phyloP scores from a whole-genome alignment of 148 eudicot species.

The Euryodendron excelsum region DNA sequence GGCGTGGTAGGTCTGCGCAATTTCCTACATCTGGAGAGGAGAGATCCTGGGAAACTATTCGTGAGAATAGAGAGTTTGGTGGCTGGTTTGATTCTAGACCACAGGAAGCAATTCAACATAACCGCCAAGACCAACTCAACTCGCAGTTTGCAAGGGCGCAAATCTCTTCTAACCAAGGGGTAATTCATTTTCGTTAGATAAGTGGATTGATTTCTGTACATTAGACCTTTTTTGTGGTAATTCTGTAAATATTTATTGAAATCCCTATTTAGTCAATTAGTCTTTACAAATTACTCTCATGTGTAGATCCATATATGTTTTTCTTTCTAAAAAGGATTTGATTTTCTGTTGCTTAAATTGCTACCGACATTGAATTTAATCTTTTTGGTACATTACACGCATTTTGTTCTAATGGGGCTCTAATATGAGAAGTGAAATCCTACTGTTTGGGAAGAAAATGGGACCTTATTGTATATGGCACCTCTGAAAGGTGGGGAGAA shows the following conservation, averaged over 20 bases:
- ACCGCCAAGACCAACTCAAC: slow-evolving; percentile 52
- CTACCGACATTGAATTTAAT: neutral
- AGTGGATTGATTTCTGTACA: neutral
- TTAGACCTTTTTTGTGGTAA: too few species aligned
- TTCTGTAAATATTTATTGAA: too few species aligned
- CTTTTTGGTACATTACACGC: too few species aligned
- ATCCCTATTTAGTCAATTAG: neutral
- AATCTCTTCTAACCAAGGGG: slow-evolving; percentile 59
- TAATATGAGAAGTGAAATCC: neutral
- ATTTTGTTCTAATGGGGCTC: neutral
- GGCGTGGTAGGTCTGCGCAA: slow-evolving; percentile 81
- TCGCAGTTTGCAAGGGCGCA: slow-evolving; percentile 60
- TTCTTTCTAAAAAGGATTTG: too few species aligned
- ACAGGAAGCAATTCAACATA: slow-evolving; percentile 44
- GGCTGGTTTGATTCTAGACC: slow-evolving; percentile 38
- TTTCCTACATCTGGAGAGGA: slow-evolving; percentile 60
- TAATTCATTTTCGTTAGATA: slow-evolving; percentile 19
- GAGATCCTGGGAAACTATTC: slow-evolving; percentile 75
- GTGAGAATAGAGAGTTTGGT: slow-evolving; percentile 50
- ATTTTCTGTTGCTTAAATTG: neutral
- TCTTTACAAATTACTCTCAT: neutral
- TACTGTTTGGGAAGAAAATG: neutral
- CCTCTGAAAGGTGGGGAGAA: neutral
- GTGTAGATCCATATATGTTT: neutral
- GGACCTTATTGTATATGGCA: neutral